Evolutionary conservation across 2,329 filamentous ascomycete species (phyloP).

Genomic region (Sclerotinia trifoliorum): DNA sequence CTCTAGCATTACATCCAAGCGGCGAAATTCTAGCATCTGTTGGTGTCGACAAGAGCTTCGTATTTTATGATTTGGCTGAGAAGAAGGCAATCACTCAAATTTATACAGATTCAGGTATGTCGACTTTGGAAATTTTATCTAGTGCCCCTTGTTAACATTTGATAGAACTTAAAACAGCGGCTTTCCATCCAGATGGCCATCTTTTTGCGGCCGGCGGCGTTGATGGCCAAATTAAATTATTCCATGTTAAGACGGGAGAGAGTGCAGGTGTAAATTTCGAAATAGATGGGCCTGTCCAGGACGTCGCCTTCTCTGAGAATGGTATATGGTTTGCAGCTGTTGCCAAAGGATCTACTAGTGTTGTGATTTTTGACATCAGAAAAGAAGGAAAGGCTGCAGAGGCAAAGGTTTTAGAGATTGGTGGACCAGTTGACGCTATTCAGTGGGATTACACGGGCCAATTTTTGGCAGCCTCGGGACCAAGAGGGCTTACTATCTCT

Average conservation of each 20-base stretch:
- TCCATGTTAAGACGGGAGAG: constrained; percentile 77
- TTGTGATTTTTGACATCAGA: constrained; percentile 88
- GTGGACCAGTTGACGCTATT: constrained; percentile 71
- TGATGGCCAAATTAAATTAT: constrained; percentile 81
- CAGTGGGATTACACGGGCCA: constrained; percentile 95
- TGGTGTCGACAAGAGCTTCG: constrained; percentile 87
- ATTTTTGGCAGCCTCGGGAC: constrained; percentile 79
- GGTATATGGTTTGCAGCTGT: constrained; percentile 92
- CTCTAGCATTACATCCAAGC: constrained; percentile 77
- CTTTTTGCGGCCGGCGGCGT: constrained; percentile 81
- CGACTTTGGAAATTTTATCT: not conserved
- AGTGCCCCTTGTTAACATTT: not conserved
- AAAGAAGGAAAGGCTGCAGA: constrained; percentile 81
- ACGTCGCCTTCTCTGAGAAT: constrained; percentile 89
- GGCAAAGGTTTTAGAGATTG: constrained; percentile 83
- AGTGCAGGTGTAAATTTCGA: constrained; percentile 69
- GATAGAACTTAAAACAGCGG: constrained; percentile 57
- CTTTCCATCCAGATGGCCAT: constrained; percentile 97
- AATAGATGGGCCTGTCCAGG: constrained; percentile 67
- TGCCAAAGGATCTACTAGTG: constrained; percentile 70
- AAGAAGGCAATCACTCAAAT: constrained; percentile 72
- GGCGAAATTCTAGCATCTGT: constrained; percentile 82
- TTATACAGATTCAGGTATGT: constrained; percentile 76
- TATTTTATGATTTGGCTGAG: constrained; percentile 76
- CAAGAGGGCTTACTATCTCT: constrained; percentile 79